Evolutionary conservation across 805 yeast genomes (phyloP), one percentile per base, ranked within the genome.

Genomic region (Kluyveromyces aestuarii): DNA sequence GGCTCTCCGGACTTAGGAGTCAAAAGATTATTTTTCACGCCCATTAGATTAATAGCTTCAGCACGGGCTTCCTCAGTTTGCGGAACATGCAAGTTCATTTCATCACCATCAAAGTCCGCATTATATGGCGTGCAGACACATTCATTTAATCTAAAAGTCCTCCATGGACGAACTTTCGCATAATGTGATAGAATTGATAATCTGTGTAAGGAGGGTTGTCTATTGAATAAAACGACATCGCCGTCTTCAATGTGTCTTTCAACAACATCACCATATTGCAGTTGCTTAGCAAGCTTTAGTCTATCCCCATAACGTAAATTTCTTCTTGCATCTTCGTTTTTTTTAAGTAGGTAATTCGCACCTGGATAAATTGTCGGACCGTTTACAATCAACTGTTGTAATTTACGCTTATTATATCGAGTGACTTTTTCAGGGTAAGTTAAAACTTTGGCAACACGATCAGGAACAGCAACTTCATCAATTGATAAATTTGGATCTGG

Each of bases 91-190:
- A 93, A 74, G 67, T 93, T 93, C 99, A 93, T 93, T 68, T 93
- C 99, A 70, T 93, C 99, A 70, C 99, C 99, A 68, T 93, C 99
- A 65, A 93, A 93, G 77, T 93, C 99, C 38, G 99, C 99, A 67
- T 95, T 95, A 70, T 93, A 93, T 1, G 99, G 99, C 0, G 99
- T 93, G 72, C 99, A 93, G 9, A 93, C 99, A 83, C 99, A 93
- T 69, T 93, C 98, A 64, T 93, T 93, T 57, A 93, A 75, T 57
- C 99, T 76, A 72, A 93, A 87, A 1, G 99, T 93, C 71, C 99
- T 78, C 98, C 98, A 93, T 0, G 99, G 99, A 62, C 96, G 79
- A 58, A 93, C 83, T 63, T 88, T 90, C 43, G 96, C 99, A 68
- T 83, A 90, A 73, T 93, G 99, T 1, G 97, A 84, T 56, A 93